Evolutionary conservation across 257 asterid species (phyloP).

Genomic region (Plectranthus barbatus): DNA sequence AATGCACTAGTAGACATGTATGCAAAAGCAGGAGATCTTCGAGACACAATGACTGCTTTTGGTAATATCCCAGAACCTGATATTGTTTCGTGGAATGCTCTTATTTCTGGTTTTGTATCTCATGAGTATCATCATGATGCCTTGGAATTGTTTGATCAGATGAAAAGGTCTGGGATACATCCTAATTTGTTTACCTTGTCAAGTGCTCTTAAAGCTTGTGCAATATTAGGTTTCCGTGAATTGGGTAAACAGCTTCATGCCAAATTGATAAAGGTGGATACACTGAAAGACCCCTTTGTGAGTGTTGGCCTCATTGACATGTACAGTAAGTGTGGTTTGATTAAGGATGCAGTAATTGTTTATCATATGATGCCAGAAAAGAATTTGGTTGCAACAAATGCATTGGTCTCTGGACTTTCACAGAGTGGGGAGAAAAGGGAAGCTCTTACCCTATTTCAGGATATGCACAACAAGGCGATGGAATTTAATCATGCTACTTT

Average conservation of each 20-base stretch:
- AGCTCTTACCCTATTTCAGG: conserved; percentile 45
- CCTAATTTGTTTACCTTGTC: conserved; percentile 68
- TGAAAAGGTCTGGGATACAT: conserved; percentile 42
- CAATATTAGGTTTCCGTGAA: conserved; percentile 38
- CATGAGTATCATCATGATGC: conserved; percentile 40
- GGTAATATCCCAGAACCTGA: conserved; percentile 38
- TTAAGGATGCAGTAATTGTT: conserved; percentile 35
- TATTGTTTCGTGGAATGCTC: conserved; percentile 70
- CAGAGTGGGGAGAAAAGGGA: conserved; percentile 39
- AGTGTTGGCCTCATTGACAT: conserved; percentile 64
- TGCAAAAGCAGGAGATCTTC: conserved; percentile 49
- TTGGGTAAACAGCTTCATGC: conserved; percentile 58
- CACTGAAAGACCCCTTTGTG: conserved; percentile 41
- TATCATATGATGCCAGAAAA: conserved; percentile 41
- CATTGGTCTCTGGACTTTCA: conserved; percentile 52
- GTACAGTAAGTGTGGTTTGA: conserved; percentile 57
- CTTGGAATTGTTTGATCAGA: conserved; percentile 42
- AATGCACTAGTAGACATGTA: conserved; percentile 79
- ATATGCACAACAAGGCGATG: conserved; percentile 28
- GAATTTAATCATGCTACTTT: conserved; percentile 54
- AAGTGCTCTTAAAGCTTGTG: conserved; percentile 75
- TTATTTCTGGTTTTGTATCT: conserved; percentile 61
- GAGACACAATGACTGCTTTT: conserved; percentile 43
- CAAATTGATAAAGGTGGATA: conserved; percentile 41
- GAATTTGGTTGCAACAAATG: conserved; percentile 51